Evolutionary conservation across 306 rosid species (phyloP).

Genomic region (Mimosa pudica): DNA sequence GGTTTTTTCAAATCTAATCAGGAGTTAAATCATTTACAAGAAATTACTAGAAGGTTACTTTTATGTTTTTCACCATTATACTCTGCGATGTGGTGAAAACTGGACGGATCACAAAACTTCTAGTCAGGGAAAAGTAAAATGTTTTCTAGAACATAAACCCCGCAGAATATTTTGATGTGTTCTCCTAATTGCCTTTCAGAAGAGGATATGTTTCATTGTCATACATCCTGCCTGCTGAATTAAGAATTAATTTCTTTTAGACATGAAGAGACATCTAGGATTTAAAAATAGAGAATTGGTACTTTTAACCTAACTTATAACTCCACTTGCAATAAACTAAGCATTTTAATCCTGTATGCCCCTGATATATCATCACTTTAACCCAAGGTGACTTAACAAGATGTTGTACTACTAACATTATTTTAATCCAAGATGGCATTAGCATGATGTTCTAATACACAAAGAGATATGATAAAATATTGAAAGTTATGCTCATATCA

Average conservation of each 20-base stretch:
- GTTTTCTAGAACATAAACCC: slow-evolving; percentile 6
- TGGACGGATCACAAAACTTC: neutral
- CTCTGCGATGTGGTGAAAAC: slow-evolving; percentile 18
- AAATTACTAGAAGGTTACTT: slow-evolving; percentile 1
- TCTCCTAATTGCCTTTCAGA: neutral
- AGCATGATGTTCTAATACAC: neutral
- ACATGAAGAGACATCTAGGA: neutral
- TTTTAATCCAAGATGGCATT: slow-evolving; percentile 24
- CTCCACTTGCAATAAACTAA: slow-evolving; percentile 38
- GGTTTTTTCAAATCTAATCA: neutral
- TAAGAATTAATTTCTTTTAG: neutral
- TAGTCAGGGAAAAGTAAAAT: neutral
- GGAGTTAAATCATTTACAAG: neutral
- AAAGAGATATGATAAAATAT: slow-evolving; percentile 7
- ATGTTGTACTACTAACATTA: slow-evolving; percentile 6
- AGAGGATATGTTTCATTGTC: neutral
- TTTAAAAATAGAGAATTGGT: neutral
- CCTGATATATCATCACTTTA: slow-evolving; percentile 13
- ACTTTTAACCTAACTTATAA: slow-evolving; percentile 33
- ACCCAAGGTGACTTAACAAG: slow-evolving; percentile 7
- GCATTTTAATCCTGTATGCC: slow-evolving; percentile 1
- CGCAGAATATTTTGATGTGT: neutral
- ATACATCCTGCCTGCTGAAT: slow-evolving; percentile 7
- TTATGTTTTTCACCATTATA: neutral
- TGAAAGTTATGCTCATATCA: neutral